Base-by-base conservation (phyloP, 2,329 filamentous ascomycete species). In the Neofusicoccum sp. region DNA sequence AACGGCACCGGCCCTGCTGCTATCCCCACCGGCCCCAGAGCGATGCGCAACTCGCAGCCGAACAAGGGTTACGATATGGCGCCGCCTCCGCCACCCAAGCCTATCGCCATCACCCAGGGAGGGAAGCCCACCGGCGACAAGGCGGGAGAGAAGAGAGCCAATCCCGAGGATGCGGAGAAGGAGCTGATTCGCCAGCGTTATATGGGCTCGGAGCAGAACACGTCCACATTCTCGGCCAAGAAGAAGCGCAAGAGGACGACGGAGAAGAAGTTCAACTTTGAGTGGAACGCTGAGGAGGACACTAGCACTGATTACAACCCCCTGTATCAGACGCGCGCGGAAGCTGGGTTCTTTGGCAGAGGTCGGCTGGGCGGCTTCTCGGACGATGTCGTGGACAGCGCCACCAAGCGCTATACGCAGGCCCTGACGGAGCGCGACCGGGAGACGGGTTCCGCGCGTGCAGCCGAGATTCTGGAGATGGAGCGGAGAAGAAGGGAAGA, bases 211-310 rank as follows among this genome's bases (percentile, higher is more conserved):
- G 92, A 97, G 67, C 87, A 91, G 59, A 96, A 95, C 67, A 86
- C 89, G 67, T 93, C 90, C 4, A 96, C 86, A 41, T 97, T 98
- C 73, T 96, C 93, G 0, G 93, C 93, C 1, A 92, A 95, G 80
- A 99, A 98, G 84, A 98, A 98, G 82, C 86, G 94, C 63, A 90
- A 91, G 80, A 85, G 94, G 66, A 96, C 93, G 1, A 95, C 92
- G 1, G 94, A 97, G 73, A 92, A 93, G 78, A 98, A 99, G 76
- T 99, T 99, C 81, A 99, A 97, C 71, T 99, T 99, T 71, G 95
- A 96, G 71, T 99, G 95, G 95, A 96, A 97, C 69, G 85, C 87
- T 1, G 91, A 96, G 65, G 95, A 99, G 73, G 95, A 99, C 76
- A 99, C 95, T 0, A 94, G 89, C 67, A 85, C 83, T 2, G 89